These are phyloP conservation scores for Saitoella complicata DNA, from an alignment of 805 yeast genomes.

Conservation along the genomic window DNA sequence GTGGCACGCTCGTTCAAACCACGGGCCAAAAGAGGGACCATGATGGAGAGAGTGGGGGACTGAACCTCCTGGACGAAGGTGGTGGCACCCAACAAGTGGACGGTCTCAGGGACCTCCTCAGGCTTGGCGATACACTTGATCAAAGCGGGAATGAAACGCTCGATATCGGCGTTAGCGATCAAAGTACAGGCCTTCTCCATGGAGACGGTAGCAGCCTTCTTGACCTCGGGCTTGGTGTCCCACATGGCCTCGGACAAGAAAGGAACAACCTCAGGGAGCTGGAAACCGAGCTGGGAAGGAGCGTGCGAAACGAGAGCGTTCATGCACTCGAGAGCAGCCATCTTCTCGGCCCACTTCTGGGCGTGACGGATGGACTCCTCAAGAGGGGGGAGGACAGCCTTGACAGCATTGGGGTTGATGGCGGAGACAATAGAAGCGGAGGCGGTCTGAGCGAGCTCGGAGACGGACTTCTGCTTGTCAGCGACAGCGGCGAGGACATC, in stretches of 20 bases:
- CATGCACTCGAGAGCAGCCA: conserved; percentile 71
- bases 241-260: conserved; percentile 98
- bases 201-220: conserved; percentile 89
- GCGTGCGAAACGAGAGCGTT: conserved; percentile 84
- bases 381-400: conserved; percentile 72
- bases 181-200: conserved; percentile 94
- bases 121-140: conserved; percentile 95
- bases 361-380: conserved; percentile 47
- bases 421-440: conserved; percentile 62
- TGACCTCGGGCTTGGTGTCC: conserved; percentile 98
- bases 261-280: conserved; percentile 99
- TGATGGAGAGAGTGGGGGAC: conserved; percentile 96
- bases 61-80: conserved; percentile 99
- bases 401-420: conserved; percentile 84
- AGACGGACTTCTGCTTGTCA: conserved; percentile 71
- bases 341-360: conserved; percentile 95
- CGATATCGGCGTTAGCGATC: conserved; percentile 98
- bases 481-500: conserved; percentile 66
- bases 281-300: conserved; percentile 86
- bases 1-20: conserved; percentile 99
- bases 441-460: conserved; percentile 60
- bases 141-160: conserved; percentile 95
- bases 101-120: conserved; percentile 95
- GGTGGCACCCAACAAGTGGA: conserved; percentile 97
- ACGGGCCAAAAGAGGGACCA: conserved; percentile 97